phyloP scores from a whole-genome alignment of 192 early-diverging fungal genomes.

The Coemansia sp. region DNA sequence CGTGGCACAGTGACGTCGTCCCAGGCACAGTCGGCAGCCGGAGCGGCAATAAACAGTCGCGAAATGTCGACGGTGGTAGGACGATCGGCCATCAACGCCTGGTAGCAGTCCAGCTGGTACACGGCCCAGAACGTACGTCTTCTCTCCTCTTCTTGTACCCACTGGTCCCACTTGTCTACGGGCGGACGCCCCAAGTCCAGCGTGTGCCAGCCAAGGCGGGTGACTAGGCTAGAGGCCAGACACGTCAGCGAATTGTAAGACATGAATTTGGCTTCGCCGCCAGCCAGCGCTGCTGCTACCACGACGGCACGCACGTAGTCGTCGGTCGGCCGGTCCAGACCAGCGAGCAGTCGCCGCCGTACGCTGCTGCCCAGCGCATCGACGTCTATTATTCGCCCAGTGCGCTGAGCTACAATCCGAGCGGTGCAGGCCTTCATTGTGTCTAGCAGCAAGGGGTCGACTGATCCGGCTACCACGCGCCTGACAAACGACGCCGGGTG shows the following conservation, averaged over 20 bases:
- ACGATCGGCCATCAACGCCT: slow-evolving; percentile 48
- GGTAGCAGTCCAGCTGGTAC: slow-evolving; percentile 56
- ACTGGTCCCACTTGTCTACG: slow-evolving; percentile 33
- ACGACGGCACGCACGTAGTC: slow-evolving; percentile 54
- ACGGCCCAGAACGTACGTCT: slow-evolving; percentile 55
- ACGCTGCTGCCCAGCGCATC: slow-evolving; percentile 31
- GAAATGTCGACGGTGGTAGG: slow-evolving; percentile 42
- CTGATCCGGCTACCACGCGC: slow-evolving; percentile 36
- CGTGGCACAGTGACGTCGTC: slow-evolving; percentile 51
- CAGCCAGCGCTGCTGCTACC: slow-evolving; percentile 37
- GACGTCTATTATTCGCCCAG: slow-evolving; percentile 32
- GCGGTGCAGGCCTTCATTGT: slow-evolving; percentile 45
- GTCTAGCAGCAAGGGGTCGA: slow-evolving; percentile 45
- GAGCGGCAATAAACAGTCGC: slow-evolving; percentile 37
- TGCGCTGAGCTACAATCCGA: slow-evolving; percentile 29
- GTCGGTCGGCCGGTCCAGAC: slow-evolving; percentile 42
- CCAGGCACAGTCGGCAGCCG: slow-evolving; percentile 46
- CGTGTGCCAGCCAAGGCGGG: slow-evolving; percentile 53
- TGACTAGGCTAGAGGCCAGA: slow-evolving; percentile 47
- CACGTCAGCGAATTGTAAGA: slow-evolving; percentile 52
- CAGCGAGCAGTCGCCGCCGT: slow-evolving; percentile 34
- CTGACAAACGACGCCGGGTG: slow-evolving; percentile 52
- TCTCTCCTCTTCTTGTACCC: slow-evolving; percentile 42
- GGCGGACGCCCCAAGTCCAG: slow-evolving; percentile 36
- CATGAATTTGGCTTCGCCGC: slow-evolving; percentile 40